phyloP scores from a whole-genome alignment of 129 eudicot species.

The Flaveria ramosissima region DNA sequence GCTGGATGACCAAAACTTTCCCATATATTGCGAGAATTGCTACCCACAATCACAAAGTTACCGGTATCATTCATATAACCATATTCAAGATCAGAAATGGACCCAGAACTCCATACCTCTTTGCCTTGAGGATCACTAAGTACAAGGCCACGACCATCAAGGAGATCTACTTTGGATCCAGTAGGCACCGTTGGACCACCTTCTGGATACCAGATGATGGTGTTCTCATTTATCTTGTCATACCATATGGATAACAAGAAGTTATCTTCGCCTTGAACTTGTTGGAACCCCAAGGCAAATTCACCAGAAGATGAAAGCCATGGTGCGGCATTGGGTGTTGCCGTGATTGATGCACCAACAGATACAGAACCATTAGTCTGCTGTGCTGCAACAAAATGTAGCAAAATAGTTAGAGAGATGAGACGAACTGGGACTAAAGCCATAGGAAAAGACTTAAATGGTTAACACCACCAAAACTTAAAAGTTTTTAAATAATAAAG shows the following conservation, averaged over 20 bases:
- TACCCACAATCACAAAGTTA: slow-evolving; percentile 30
- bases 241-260: slow-evolving; percentile 39
- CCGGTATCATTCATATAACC: slow-evolving; percentile 37
- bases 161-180: slow-evolving; percentile 31
- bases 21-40: slow-evolving; percentile 32
- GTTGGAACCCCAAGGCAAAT: slow-evolving; percentile 49
- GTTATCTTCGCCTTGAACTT: slow-evolving; percentile 15
- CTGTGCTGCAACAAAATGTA: slow-evolving; percentile 23
- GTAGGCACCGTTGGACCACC: not conserved
- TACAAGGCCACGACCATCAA: slow-evolving; percentile 17
- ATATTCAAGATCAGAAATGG: not conserved
- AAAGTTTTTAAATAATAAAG: not conserved
- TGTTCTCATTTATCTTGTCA: slow-evolving; percentile 30
- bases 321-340: slow-evolving; percentile 17
- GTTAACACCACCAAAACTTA: not conserved
- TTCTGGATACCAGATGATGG: slow-evolving; percentile 35
- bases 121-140: slow-evolving; percentile 33
- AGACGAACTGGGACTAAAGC: slow-evolving; percentile 5
- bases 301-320: slow-evolving; percentile 40
- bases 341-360: slow-evolving; percentile 31
- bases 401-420: slow-evolving; percentile 17
- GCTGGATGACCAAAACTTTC: slow-evolving; percentile 45
- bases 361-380: slow-evolving; percentile 20
- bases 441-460: slow-evolving; percentile 1
- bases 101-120: slow-evolving; percentile 26